Conservation (phyloP, 768 basidiomycete species). For the Tylopilus subfusipes region DNA sequence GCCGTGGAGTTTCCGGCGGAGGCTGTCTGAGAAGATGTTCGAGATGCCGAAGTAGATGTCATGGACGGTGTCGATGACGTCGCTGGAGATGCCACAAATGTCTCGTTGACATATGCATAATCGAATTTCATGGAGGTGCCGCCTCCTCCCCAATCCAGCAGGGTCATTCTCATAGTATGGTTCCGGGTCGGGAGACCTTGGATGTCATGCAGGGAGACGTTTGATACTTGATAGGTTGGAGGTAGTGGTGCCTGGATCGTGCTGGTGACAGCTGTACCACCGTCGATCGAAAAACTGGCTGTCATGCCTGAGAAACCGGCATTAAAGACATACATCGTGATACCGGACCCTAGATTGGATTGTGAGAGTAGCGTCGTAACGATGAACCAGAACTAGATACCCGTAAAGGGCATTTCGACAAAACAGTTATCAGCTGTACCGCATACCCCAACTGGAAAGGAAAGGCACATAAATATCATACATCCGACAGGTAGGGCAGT, state of each 20-base stretch:
- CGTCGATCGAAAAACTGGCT: slow-evolving; percentile 23
- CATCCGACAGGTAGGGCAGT: background rate
- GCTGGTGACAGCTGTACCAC: background rate
- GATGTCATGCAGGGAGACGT: slow-evolving; percentile 15
- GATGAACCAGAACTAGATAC: slow-evolving; percentile 1
- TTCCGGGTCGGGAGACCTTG: slow-evolving; percentile 16
- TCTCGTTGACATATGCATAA: slow-evolving; percentile 24
- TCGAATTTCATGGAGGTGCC: slow-evolving; percentile 27
- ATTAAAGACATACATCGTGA: slow-evolving; percentile 25
- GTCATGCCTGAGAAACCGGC: slow-evolving; percentile 20
- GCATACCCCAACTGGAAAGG: slow-evolving; percentile 16
- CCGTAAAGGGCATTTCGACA: slow-evolving; percentile 21
- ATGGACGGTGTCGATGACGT: background rate
- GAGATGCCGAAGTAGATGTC: background rate
- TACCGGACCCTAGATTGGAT: slow-evolving; percentile 19
- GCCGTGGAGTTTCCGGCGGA: background rate
- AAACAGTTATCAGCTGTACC: slow-evolving; percentile 11
- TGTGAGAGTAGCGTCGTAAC: background rate
- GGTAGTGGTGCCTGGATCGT: slow-evolving; percentile 2
- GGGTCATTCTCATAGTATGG: slow-evolving; percentile 22
- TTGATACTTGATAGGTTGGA: slow-evolving; percentile 20
- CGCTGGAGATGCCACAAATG: slow-evolving; percentile 9
- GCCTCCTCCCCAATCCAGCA: slow-evolving; percentile 17
- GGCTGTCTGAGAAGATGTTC: background rate
- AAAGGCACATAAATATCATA: background rate